Percentiles rank a stretch among this genome's conserved stretches.
Conservation (phyloP, 306 rosid species). For the Vicia faba region DNA sequence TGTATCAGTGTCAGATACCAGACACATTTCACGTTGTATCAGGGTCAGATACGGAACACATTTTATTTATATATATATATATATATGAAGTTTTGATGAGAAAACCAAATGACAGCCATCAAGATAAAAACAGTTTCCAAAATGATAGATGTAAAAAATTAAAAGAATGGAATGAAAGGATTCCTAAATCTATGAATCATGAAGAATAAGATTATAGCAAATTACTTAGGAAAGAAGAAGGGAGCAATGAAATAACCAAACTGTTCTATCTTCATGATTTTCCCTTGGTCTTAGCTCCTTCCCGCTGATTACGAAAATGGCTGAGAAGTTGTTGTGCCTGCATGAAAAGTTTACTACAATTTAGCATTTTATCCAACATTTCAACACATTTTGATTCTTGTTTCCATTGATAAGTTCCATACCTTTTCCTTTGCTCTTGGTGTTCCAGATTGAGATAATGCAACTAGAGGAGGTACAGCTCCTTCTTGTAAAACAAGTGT, state of each 20-base stretch:
- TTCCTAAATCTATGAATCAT: conserved; percentile 24
- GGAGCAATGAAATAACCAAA: conserved; percentile 40
- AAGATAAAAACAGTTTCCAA: conserved; percentile 22
- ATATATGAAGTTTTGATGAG: neutral
- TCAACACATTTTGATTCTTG: neutral
- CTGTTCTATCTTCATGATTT: conserved; percentile 52
- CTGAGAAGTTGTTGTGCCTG: conserved; percentile 97
- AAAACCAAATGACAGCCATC: conserved; percentile 36
- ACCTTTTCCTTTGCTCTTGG: conserved; percentile 98
- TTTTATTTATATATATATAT: too few relatives aligned
- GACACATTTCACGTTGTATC: too few relatives aligned
- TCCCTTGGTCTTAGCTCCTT: conserved; percentile 63
- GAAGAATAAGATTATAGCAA: conserved; percentile 21
- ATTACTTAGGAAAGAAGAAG: conserved; percentile 15
- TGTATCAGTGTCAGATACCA: too few relatives aligned
- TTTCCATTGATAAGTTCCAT: conserved; percentile 15
- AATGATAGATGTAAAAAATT: conserved; percentile 39
- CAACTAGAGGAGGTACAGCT: conserved; percentile 95
- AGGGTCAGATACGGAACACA: too few relatives aligned
- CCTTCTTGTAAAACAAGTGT: conserved; percentile 97
- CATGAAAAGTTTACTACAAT: conserved; percentile 34
- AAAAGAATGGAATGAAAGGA: conserved; percentile 52
- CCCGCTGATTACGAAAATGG: conserved; percentile 83
- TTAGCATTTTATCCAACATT: too few relatives aligned
- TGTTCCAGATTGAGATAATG: conserved; percentile 85